phyloP scores from a whole-genome alignment of 2,329 filamentous ascomycete species.

The Pleomassaria siparia region DNA sequence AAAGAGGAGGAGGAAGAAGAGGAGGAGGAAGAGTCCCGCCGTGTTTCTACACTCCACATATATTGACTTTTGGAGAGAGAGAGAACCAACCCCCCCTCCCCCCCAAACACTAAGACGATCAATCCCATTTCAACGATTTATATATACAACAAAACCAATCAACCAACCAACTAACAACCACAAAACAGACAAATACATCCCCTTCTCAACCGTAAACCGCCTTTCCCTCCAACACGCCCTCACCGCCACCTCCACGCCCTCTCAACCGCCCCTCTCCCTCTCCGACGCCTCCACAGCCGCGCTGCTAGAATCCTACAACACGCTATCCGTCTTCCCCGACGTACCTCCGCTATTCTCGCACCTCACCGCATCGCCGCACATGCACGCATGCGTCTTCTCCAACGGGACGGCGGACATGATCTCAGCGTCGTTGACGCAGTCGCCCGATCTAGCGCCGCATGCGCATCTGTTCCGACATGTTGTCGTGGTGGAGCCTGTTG shows the following conservation, averaged over 20 bases:
- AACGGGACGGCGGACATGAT: conserved; percentile 70
- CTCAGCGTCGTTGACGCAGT: conserved; percentile 58
- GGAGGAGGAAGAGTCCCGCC: too few relatives aligned
- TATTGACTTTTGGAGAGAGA: background rate
- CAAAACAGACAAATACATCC: conserved; percentile 58
- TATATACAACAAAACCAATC: background rate
- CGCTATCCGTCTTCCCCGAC: conserved; percentile 66
- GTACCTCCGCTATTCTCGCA: conserved; percentile 55
- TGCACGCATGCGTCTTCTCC: conserved; percentile 66
- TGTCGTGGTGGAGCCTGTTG: conserved; percentile 62
- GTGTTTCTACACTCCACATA: background rate
- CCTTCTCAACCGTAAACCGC: conserved; percentile 65
- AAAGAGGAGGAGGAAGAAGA: too few relatives aligned
- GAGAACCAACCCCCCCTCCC: background rate
- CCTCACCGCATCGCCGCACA: conserved; percentile 7
- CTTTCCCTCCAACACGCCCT: conserved; percentile 66
- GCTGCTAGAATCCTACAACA: conserved; percentile 66
- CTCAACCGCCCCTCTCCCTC: conserved; percentile 55
- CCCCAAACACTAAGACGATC: background rate
- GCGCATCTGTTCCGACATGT: conserved; percentile 51
- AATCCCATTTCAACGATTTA: background rate
- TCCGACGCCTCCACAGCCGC: conserved; percentile 46
- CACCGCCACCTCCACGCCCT: too few relatives aligned
- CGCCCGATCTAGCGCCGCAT: conserved; percentile 57
- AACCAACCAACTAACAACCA: conserved; percentile 2